These are phyloP conservation scores for Blastocystis sp. DNA, from an alignment of 352 stramenopile species.

Conservation along the genomic window DNA sequence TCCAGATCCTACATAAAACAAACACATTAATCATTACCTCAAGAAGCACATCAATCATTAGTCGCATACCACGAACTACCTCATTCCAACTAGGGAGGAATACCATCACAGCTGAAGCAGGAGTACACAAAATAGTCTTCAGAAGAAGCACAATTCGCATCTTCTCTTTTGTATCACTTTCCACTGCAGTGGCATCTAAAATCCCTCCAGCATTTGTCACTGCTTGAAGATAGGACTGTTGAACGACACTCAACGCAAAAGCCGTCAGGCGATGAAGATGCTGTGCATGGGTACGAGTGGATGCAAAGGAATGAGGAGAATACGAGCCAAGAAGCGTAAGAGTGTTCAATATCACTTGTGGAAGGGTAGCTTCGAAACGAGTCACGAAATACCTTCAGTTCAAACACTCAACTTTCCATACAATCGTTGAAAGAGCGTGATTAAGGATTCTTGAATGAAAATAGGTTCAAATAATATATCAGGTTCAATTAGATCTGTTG, in stretches of 20 bases:
- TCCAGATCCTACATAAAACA: conserved; percentile 10
- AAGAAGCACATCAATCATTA: neutral
- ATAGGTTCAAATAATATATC: conserved; percentile 41
- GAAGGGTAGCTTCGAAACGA: conserved; percentile 13
- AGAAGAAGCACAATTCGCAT: conserved; percentile 10
- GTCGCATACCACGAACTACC: neutral
- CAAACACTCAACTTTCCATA: neutral
- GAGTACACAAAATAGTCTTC: conserved; percentile 45
- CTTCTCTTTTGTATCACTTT: conserved; percentile 26
- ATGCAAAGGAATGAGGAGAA: neutral
- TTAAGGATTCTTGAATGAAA: conserved; percentile 8
- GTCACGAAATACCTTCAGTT: conserved; percentile 12
- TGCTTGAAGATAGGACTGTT: neutral
- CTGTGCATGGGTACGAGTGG: conserved; percentile 6
- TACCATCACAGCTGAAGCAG: neutral
- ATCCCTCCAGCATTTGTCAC: neutral
- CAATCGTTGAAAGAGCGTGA: neutral
- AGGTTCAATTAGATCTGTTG: neutral
- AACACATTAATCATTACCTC: neutral
- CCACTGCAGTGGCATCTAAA: neutral
- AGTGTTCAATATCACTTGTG: conserved; percentile 6
- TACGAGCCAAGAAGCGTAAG: conserved; percentile 20
- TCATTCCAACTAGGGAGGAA: neutral
- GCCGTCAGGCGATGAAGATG: neutral
- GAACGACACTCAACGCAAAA: neutral